Conservation (phyloP, 345 rosid species). For the Brassica napus region Da-Ae NC_063443.1:14953001-14953500, state of each 20-base stretch:
- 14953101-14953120: not conserved
- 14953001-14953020: constrained; percentile 12
- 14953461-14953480: not conserved
- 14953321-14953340: constrained; percentile 55
- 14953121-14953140: not conserved
- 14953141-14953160: not conserved
- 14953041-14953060: constrained; percentile 95
- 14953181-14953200: not conserved
- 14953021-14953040: constrained; percentile 68
- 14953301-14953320: constrained; percentile 85
- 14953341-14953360: not conserved
- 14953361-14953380: not conserved
- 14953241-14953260: constrained; percentile 86
- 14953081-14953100: constrained; percentile 98
- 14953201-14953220: not conserved
- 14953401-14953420: not conserved
- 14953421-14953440: not conserved
- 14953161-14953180: not conserved
- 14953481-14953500: not conserved
- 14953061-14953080: constrained; percentile 77
- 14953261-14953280: constrained; percentile 84
- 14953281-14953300: constrained; percentile 92
- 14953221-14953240: constrained; percentile 70
- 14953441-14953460: not conserved
- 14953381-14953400: not conserved